phyloP scores from a whole-genome alignment of 192 early-diverging fungal species.

The Dimargaris xerosporica region DNA sequence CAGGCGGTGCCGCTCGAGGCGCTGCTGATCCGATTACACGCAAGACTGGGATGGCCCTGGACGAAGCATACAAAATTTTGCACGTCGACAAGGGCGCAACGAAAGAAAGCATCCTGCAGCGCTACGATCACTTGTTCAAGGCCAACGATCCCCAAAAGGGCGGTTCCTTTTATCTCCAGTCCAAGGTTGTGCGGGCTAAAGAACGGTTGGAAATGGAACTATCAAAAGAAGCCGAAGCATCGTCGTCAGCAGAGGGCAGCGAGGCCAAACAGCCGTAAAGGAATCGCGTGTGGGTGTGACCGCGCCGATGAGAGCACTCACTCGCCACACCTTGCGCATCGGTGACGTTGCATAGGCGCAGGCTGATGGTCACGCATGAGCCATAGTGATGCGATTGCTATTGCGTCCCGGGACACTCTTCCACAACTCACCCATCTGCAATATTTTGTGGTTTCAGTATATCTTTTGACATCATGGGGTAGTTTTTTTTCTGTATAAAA shows the following conservation, averaged over 20 bases:
- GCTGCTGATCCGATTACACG: conserved; percentile 51
- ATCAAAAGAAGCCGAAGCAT: conserved; percentile 13
- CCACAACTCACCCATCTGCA: too few relatives aligned
- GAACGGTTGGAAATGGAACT: conserved; percentile 89
- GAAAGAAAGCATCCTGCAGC: conserved; percentile 44
- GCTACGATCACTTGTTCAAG: conserved; percentile 76
- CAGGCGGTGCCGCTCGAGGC: conserved; percentile 15
- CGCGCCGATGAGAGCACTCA: too few relatives aligned
- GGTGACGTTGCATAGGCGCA: too few relatives aligned
- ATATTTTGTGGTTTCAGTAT: too few relatives aligned
- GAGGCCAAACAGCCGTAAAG: background rate
- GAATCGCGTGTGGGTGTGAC: too few relatives aligned
- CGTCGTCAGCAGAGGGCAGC: background rate
- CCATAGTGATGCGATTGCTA: background rate
- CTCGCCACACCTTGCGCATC: too few relatives aligned
- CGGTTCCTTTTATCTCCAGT: conserved; percentile 88
- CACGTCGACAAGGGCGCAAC: conserved; percentile 56
- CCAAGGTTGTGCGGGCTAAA: conserved; percentile 82
- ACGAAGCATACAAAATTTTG: conserved; percentile 83
- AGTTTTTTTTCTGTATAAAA: too few relatives aligned
- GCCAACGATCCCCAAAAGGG: conserved; percentile 72
- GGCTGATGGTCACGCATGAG: background rate
- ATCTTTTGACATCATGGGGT: too few relatives aligned
- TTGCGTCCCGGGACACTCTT: too few relatives aligned
- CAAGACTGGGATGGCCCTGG: conserved; percentile 69